Conservation (phyloP, 2,329 filamentous ascomycete species). For the Clonostachys chloroleuca region DNA sequence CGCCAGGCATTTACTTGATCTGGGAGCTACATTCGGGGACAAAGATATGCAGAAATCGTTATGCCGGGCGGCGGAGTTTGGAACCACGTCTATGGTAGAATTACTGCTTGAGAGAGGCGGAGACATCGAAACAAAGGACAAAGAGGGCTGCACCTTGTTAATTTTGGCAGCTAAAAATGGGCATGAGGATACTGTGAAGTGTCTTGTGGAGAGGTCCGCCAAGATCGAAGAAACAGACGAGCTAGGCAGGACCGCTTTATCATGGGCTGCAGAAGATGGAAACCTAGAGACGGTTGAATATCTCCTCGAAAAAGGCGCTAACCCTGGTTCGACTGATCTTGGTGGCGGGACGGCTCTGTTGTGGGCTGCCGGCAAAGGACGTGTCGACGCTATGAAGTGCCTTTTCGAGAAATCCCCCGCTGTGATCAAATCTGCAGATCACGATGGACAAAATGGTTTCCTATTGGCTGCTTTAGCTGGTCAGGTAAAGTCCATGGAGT, state of each 20-base stretch:
- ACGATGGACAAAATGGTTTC: too few species aligned
- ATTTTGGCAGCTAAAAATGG: too few species aligned
- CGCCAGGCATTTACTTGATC: constrained; percentile 1
- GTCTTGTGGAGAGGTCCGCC: constrained; percentile 2
- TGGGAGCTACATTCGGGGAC: background rate
- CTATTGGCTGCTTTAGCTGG: too few species aligned
- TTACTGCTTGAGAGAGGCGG: too few species aligned
- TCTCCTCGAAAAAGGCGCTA: constrained; percentile 3
- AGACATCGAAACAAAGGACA: too few species aligned
- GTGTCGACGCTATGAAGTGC: background rate
- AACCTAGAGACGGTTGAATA: background rate
- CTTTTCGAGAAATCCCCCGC: background rate
- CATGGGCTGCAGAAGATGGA: background rate
- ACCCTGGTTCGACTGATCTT: constrained; percentile 1
- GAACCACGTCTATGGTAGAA: too few species aligned
- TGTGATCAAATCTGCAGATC: too few species aligned
- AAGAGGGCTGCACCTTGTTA: too few species aligned
- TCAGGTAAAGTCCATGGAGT: too few species aligned
- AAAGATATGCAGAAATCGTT: background rate
- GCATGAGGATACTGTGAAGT: background rate
- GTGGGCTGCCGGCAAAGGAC: background rate
- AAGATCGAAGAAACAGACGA: constrained; percentile 1
- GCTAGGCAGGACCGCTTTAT: background rate
- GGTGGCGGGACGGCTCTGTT: background rate
- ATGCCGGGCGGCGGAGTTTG: too few species aligned